Base-by-base conservation (phyloP, 441 rosid genomes). In the Corymbia citriodora region DNA sequence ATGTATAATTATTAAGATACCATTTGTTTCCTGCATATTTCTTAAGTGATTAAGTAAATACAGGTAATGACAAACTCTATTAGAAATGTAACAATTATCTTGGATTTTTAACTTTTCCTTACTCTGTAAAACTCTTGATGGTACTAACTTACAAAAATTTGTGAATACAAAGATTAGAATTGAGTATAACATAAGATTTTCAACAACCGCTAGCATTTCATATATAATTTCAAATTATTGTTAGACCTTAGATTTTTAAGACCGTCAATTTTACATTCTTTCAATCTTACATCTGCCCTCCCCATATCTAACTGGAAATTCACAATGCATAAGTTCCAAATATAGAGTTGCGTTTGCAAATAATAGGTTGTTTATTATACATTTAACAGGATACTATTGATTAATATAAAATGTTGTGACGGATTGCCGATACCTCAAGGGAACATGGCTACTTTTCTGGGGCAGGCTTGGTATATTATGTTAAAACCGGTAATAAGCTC, bases 161-260 rank as follows among this genome's bases (percentile, higher is more conserved):
- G 29, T 36, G 5, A 21, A 36, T 72, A 27, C 5, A 5, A 72
- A 36, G 48, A 74, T 31, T 31, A 7, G 17, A 63, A 63, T 29
- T 29, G 70, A 63, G 33, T 29, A 29, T 63, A 13, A 29, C 13
- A 29, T 63, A 63, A 63, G 18, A 63, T 63, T 63, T 63, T 63
- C 33, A 68, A 31, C 0, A 0, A 68, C 2, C 0, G 2, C 40
- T 10, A 8, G 5, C 74, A 65, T n/a, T 15, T 65, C 10, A 15
- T 10, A n/a, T n/a, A 9, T 55, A 55, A 55, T 8, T 55, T 65
- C 36, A 15, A 65, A 65, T n/a, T 65, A 65, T 65, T n/a, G 9
- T 65, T 7, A n/a, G 74, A 65, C 40, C 18, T 15, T 65, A 2
- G 21, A 65, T 65, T 65, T 16, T 65, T n/a, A 3, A 14, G 19